phyloP scores from a whole-genome alignment of 176 grass and related monocot species.

The Zoysia japonica region DNA sequence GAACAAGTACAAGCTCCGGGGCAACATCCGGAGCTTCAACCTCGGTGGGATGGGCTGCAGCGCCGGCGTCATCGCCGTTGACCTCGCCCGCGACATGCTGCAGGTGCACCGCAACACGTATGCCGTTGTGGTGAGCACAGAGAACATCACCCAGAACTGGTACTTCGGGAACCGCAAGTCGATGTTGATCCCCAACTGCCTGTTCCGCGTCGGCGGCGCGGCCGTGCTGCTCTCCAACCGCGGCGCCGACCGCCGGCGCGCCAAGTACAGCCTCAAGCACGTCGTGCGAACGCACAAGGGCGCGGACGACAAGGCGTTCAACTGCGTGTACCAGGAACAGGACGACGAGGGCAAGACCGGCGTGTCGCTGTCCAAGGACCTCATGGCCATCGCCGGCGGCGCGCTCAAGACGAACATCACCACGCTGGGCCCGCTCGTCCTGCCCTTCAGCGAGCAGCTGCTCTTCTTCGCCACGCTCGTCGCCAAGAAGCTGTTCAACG shows the following conservation, averaged over 20 bases:
- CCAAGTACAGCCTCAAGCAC: slow-evolving; percentile 75
- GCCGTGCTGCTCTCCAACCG: slow-evolving; percentile 83
- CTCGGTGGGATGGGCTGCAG: slow-evolving; percentile 95
- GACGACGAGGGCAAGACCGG: slow-evolving; percentile 73
- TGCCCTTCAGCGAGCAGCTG: slow-evolving; percentile 86
- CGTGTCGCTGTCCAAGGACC: slow-evolving; percentile 79
- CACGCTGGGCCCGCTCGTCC: slow-evolving; percentile 83
- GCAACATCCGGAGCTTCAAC: slow-evolving; percentile 81
- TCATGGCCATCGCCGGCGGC: slow-evolving; percentile 81
- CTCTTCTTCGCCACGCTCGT: slow-evolving; percentile 80
- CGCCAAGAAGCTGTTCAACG: slow-evolving; percentile 74
- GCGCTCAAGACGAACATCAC: slow-evolving; percentile 95
- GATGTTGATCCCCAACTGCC: slow-evolving; percentile 86
- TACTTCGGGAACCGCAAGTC: slow-evolving; percentile 89
- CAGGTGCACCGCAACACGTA: slow-evolving; percentile 72
- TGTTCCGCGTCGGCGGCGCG: slow-evolving; percentile 75
- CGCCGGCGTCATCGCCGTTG: slow-evolving; percentile 79
- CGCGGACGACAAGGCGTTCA: slow-evolving; percentile 77
- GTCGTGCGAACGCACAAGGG: slow-evolving; percentile 85
- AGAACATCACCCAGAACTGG: slow-evolving; percentile 97
- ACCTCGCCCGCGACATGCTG: slow-evolving; percentile 75
- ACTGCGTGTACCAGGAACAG: slow-evolving; percentile 89
- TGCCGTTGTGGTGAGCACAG: slow-evolving; percentile 85
- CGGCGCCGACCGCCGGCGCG: slow-evolving; percentile 50
- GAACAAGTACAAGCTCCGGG: slow-evolving; percentile 83